Percentiles rank a stretch among this genome's conserved stretches.
Evolutionary conservation across 768 basidiomycete genomes (phyloP).

Genomic region (Boletellus sp.): DNA sequence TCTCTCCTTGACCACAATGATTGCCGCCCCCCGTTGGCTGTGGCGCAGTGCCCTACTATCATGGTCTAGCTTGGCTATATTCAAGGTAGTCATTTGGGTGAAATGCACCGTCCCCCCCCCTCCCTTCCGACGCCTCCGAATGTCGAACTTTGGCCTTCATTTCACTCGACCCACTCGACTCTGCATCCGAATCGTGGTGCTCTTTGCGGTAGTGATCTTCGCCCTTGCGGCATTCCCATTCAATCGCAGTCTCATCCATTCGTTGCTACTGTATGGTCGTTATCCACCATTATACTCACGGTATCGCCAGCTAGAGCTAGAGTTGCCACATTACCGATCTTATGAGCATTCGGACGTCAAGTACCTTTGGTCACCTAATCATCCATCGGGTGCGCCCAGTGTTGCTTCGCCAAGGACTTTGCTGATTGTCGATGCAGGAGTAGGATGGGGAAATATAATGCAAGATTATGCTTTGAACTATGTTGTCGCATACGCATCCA

Average conservation of each 20-base stretch:
- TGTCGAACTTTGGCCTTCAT: not conserved
- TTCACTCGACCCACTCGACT: constrained; percentile 3
- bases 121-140: not conserved
- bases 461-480: constrained; percentile 35
- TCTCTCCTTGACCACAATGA: no score
- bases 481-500: constrained; percentile 31
- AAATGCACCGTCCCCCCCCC: not conserved
- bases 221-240: constrained; percentile 20
- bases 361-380: constrained; percentile 47
- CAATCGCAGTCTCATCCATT: constrained; percentile 18
- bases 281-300: constrained; percentile 41
- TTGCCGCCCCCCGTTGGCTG: not conserved
- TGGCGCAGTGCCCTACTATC: not conserved
- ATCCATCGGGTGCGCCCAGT: constrained; percentile 25
- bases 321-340: constrained; percentile 37
- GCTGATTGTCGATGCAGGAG: constrained; percentile 18
- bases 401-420: not conserved
- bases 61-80: not conserved
- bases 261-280: constrained; percentile 12
- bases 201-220: constrained; percentile 5
- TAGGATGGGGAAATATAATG: constrained; percentile 39
- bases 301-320: constrained; percentile 35
- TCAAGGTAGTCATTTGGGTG: not conserved
- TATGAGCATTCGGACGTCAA: constrained; percentile 33
- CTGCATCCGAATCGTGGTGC: constrained; percentile 2